Conservation (phyloP, 176 grass and related monocot species). For the Bromus sterilis region DNA sequence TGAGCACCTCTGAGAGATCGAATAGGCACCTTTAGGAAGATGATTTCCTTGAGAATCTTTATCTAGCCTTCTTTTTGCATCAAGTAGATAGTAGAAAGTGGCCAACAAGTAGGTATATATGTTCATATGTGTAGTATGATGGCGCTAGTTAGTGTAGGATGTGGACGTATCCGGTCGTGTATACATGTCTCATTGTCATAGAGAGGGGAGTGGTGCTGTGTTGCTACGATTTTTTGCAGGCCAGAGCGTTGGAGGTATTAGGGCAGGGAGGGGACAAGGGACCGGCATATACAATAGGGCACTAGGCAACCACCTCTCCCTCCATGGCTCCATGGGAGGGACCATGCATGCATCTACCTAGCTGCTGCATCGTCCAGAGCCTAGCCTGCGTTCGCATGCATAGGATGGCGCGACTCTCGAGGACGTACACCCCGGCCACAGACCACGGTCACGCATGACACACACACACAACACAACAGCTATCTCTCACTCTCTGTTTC, state of each 20-base stretch:
- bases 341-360: background rate
- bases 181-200: background rate
- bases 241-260: constrained; percentile 40
- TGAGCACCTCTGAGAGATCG: too few species aligned
- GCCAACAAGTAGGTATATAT: background rate
- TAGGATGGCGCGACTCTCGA: constrained; percentile 16
- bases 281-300: constrained; percentile 11
- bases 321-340: constrained; percentile 1
- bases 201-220: background rate
- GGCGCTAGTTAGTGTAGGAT: background rate
- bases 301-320: background rate
- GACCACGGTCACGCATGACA: constrained; percentile 12
- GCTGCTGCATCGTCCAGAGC: constrained; percentile 14
- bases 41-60: too few species aligned
- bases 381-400: background rate
- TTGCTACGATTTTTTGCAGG: constrained; percentile 17
- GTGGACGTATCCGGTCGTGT: constrained; percentile 2
- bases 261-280: constrained; percentile 50
- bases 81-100: background rate
- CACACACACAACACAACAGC: background rate
- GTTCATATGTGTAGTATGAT: background rate
- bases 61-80: background rate
- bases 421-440: constrained; percentile 19
- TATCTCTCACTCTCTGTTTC: background rate
- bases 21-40: too few species aligned